Evolutionary conservation across 805 yeast genomes (phyloP).

Genomic region (Saturnispora saitoi): DNA sequence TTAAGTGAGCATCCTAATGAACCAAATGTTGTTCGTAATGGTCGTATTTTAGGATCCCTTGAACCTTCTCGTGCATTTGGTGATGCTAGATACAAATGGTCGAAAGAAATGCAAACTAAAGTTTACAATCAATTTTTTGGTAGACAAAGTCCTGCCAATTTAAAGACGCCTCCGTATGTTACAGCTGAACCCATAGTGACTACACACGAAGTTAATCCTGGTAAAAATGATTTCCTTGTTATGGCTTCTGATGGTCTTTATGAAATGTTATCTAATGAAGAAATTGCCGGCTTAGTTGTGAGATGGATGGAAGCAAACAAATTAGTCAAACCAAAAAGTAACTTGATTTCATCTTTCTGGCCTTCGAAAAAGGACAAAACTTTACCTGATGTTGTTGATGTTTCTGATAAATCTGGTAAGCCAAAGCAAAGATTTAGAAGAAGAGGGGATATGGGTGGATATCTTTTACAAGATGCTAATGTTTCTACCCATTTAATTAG

Average conservation of each 20-base stretch:
- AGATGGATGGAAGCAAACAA: constrained; percentile 82
- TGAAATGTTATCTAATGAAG: constrained; percentile 87
- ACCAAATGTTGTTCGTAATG: constrained; percentile 71
- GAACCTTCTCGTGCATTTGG: constrained; percentile 98
- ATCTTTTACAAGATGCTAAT: constrained; percentile 70
- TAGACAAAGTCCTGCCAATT: constrained; percentile 59
- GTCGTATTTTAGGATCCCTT: constrained; percentile 84
- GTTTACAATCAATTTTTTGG: constrained; percentile 76
- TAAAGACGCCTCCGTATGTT: constrained; percentile 90
- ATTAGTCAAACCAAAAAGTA: constrained; percentile 43
- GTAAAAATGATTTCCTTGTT: constrained; percentile 75
- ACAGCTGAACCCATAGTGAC: constrained; percentile 94
- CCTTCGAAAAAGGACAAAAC: constrained; percentile 29
- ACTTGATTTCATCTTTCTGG: constrained; percentile 35
- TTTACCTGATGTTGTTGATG: constrained; percentile 56
- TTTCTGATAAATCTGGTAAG: constrained; percentile 49
- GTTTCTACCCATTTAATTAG: constrained; percentile 90
- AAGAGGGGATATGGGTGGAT: constrained; percentile 29
- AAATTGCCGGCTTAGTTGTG: constrained; percentile 84
- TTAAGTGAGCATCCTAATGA: constrained; percentile 88
- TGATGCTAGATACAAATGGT: constrained; percentile 88
- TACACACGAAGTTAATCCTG: constrained; percentile 63
- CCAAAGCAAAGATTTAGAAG: constrained; percentile 72
- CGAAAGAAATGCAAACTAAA: constrained; percentile 60
- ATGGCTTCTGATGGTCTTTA: constrained; percentile 92